These are phyloP conservation scores for Neocatenulostroma microsporum DNA, from an alignment of 2,329 filamentous ascomycete genomes.

Conservation along the genomic window DNA sequence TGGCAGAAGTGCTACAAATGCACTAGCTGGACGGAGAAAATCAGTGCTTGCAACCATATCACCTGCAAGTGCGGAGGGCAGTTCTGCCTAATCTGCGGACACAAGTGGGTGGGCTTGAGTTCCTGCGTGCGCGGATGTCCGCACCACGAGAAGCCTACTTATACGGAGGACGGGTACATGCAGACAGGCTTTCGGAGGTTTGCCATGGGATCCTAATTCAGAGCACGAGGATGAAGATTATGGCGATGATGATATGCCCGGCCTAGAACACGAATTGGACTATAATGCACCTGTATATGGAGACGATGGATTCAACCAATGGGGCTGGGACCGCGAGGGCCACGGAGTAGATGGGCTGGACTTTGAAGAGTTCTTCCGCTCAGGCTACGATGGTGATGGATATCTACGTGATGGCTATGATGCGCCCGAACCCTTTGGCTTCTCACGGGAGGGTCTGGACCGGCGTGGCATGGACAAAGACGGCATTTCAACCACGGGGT, in stretches of 20 bases:
- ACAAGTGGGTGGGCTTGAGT: slow-evolving; percentile 1
- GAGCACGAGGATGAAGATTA: slow-evolving; percentile 5
- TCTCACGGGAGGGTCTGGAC: neutral
- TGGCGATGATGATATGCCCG: neutral
- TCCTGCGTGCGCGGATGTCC: slow-evolving; percentile 7
- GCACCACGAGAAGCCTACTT: slow-evolving; percentile 2
- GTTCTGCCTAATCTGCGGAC: slow-evolving; percentile 7
- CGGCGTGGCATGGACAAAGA: neutral
- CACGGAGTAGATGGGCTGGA: neutral
- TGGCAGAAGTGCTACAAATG: too few species aligned
- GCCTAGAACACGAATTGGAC: too few species aligned
- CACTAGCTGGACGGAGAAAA: too few species aligned
- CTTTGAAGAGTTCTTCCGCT: too few species aligned
- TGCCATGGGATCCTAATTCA: slow-evolving; percentile 2
- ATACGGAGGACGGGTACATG: slow-evolving; percentile 6
- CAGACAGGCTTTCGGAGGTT: slow-evolving; percentile 6
- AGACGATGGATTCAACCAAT: slow-evolving; percentile 5
- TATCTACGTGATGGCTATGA: slow-evolving; percentile 3
- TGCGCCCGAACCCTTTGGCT: neutral
- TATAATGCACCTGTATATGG: slow-evolving; percentile 1
- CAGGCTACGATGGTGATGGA: slow-evolving; percentile 5
- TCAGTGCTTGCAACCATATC: too few species aligned
- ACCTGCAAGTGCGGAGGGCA: too few species aligned
- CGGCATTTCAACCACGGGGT: neutral
- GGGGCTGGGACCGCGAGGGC: neutral